Evolutionary conservation across 192 early-diverging fungal species (phyloP).

Genomic region (Entrophospora sp.): DNA sequence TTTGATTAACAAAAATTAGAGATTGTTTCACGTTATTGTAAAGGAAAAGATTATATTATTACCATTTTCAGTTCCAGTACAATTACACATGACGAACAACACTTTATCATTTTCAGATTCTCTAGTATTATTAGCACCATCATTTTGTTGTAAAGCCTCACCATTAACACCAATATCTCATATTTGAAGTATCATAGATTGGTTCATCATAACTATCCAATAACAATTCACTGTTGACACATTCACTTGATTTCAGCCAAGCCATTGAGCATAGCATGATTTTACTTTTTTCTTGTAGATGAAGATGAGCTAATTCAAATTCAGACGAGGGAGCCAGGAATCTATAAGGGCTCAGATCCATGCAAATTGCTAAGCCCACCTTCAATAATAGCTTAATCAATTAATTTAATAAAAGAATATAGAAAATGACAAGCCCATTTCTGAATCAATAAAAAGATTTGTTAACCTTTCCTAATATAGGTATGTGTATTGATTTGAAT

Average conservation of each 20-base stretch:
- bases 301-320: conserved; percentile 65
- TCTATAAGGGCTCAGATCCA: conserved; percentile 75
- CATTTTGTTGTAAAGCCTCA: too few species aligned
- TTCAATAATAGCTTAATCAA: too few species aligned
- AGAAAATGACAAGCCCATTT: too few species aligned
- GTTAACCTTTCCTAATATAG: conserved; percentile 53
- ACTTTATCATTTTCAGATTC: too few species aligned
- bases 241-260: conserved; percentile 45
- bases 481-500: conserved; percentile 44
- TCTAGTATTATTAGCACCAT: too few species aligned
- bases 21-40: too few species aligned
- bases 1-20: too few species aligned
- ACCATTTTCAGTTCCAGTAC: conserved; percentile 13
- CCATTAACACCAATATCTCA: conserved; percentile 11
- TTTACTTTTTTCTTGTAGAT: conserved; percentile 35
- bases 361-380: conserved; percentile 76
- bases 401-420: too few species aligned
- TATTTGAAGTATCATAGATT: neutral
- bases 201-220: neutral
- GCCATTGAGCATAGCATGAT: conserved; percentile 60
- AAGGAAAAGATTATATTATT: too few species aligned
- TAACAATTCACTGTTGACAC: too few species aligned
- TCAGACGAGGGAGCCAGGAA: conserved; percentile 54
- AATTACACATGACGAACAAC: conserved; percentile 11
- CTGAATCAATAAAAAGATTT: too few species aligned